Evolutionary conservation across 2,329 filamentous ascomycete genomes (phyloP).

Genomic region (Rhynchosporium secalis): DNA sequence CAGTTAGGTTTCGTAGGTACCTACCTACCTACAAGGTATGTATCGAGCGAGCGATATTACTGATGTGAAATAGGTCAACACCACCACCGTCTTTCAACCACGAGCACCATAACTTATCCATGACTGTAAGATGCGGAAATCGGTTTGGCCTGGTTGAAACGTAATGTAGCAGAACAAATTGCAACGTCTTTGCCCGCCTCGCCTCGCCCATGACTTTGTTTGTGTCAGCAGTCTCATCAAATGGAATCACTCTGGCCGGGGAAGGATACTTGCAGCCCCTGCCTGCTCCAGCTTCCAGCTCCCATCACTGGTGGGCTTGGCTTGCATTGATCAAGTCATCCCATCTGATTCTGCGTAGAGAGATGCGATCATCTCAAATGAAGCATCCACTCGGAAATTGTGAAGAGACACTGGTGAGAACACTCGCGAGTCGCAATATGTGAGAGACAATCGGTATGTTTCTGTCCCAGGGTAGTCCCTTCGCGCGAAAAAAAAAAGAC

Average conservation of each 20-base stretch:
- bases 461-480: not conserved
- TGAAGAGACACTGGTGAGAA: conserved; percentile 6
- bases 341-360: not conserved
- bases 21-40: not conserved
- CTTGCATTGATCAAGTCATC: conserved; percentile 7
- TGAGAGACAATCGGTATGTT: not conserved
- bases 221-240: conserved; percentile 11
- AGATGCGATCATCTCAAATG: not conserved
- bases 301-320: no score
- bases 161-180: conserved; percentile 15
- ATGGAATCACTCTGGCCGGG: not conserved
- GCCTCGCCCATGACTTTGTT: not conserved
- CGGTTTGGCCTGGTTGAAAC: not conserved
- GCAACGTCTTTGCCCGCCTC: not conserved
- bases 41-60: not conserved
- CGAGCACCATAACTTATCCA: not conserved
- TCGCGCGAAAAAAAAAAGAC: not conserved
- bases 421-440: not conserved
- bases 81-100: not conserved
- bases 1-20: not conserved
- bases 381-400: not conserved
- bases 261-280: not conserved
- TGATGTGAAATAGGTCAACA: no score
- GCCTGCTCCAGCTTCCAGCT: not conserved
- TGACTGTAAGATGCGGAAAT: conserved; percentile 1